Percentiles rank a stretch among this genome's conserved stretches.
phyloP scores from a whole-genome alignment of 768 basidiomycete species.

The Mycena belliarum region DNA sequence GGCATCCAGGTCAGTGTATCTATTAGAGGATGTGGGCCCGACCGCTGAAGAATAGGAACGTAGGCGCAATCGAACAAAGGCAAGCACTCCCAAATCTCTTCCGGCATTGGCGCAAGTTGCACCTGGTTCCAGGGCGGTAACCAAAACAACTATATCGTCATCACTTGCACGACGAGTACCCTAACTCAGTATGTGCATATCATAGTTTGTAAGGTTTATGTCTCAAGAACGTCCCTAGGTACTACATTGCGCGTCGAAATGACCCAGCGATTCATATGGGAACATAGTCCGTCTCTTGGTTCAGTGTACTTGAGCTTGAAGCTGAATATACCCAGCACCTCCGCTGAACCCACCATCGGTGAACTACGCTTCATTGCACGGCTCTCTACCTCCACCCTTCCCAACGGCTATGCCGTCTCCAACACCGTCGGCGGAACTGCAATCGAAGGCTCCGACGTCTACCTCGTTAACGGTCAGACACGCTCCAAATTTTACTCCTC shows the following conservation, averaged over 20 bases:
- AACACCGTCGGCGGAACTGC: slow-evolving; percentile 34
- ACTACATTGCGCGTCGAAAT: slow-evolving; percentile 36
- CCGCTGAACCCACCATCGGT: slow-evolving; percentile 37
- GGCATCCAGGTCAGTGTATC: slow-evolving; percentile 31
- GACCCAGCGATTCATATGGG: slow-evolving; percentile 41
- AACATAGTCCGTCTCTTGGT: slow-evolving; percentile 28
- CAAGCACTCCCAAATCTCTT: slow-evolving; percentile 8
- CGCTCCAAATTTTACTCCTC: slow-evolving; percentile 29
- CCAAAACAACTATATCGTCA: slow-evolving; percentile 36
- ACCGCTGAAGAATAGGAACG: too few species aligned
- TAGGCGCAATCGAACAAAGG: not conserved
- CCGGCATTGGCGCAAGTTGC: slow-evolving; percentile 36
- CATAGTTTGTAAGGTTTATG: slow-evolving; percentile 18
- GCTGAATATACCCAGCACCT: slow-evolving; percentile 24
- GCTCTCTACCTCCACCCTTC: slow-evolving; percentile 28
- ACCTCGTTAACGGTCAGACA: slow-evolving; percentile 31
- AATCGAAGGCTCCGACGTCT: slow-evolving; percentile 40
- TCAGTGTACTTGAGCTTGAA: not conserved
- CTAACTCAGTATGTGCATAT: slow-evolving; percentile 31
- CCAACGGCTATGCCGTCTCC: slow-evolving; percentile 30
- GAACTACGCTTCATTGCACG: slow-evolving; percentile 41
- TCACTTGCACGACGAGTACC: slow-evolving; percentile 36
- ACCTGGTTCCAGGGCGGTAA: slow-evolving; percentile 30
- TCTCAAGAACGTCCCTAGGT: not conserved
- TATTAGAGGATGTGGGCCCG: not conserved